Conservation (phyloP, 2,329 filamentous ascomycete genomes). For the Hypoxylon sp. region DNA sequence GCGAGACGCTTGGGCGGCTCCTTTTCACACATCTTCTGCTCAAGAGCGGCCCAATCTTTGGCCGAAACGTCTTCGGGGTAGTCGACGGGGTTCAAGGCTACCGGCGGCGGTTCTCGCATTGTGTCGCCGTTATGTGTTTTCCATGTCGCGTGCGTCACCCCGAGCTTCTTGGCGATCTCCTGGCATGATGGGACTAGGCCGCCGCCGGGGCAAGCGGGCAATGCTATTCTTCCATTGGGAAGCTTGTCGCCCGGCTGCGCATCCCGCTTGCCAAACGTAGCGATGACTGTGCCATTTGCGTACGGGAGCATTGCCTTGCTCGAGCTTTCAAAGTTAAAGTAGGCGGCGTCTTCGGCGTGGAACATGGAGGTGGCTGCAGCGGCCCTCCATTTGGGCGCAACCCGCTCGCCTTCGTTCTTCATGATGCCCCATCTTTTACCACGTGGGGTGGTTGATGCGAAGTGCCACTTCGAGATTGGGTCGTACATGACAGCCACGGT, state of each 20-base stretch:
- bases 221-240: not conserved
- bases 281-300: not conserved
- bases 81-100: not conserved
- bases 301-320: not conserved
- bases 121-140: too few species aligned
- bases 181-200: not conserved
- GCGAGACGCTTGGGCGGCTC: not conserved
- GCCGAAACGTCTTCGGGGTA: not conserved
- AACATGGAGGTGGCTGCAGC: too few species aligned
- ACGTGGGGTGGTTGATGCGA: too few species aligned
- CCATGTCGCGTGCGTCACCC: not conserved
- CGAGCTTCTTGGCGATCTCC: not conserved
- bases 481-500: too few species aligned
- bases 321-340: not conserved
- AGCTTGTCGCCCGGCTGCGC: not conserved
- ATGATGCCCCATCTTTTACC: too few species aligned
- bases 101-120: too few species aligned
- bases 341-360: not conserved
- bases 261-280: not conserved
- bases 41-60: not conserved
- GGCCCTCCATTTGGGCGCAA: too few species aligned
- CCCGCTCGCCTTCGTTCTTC: too few species aligned
- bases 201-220: not conserved
- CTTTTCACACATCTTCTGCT: not conserved
- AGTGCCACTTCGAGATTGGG: too few species aligned